Evolutionary conservation across 129 eudicot genomes (phyloP), one percentile per base, ranked within the genome.

Genomic region (Solidago caesia): DNA sequence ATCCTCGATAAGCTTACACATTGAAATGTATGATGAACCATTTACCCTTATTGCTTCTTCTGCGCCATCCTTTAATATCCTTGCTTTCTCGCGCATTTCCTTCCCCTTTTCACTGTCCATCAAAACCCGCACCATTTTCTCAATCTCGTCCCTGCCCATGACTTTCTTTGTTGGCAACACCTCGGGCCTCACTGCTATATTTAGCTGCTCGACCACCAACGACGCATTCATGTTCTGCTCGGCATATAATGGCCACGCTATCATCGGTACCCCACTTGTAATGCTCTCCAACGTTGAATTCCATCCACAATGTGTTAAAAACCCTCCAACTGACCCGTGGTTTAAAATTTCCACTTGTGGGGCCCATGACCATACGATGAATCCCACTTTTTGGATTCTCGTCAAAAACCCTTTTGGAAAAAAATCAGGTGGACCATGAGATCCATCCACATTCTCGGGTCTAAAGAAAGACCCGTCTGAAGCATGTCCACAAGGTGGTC

Each of bases 291-390:
- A 27, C 4, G 80, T 64, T 0, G 96, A 89, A 33, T 86, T 89
- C 96, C 96, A 89, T 8, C 91, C 96, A 14, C 96, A 82, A 62
- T 89, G 96, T 14, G 87, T 64, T 25, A 89, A 9, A 66, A 86
- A 89, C 14, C 91, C 96, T 2, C 72, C 91, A 1, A 89, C 84
- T 0, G 91, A 75, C 0, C 4, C 6, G 14, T 87, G 92, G 61
- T 48, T 68, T 47, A 89, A 58, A 8, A 89, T 83, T 52, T 81
- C 82, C 79, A 72, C 82, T 46, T 85, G 96, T 42, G 79, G 82
- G 21, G 84, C 85, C 96, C 96, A 89, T 15, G 45, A 39, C 1
- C 71, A 27, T n/a, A 89, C 82, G 26, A 87, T 68, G 13, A 73
- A 45, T 16, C 96, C 96, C 4, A 57, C 12, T 3, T 79, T 70